A percentile compares a stretch with the other conserved stretches of the same genome.
Conservation (phyloP, 1,284 basidiomycete genomes). For the Ustilago cynodontis region DNA sequence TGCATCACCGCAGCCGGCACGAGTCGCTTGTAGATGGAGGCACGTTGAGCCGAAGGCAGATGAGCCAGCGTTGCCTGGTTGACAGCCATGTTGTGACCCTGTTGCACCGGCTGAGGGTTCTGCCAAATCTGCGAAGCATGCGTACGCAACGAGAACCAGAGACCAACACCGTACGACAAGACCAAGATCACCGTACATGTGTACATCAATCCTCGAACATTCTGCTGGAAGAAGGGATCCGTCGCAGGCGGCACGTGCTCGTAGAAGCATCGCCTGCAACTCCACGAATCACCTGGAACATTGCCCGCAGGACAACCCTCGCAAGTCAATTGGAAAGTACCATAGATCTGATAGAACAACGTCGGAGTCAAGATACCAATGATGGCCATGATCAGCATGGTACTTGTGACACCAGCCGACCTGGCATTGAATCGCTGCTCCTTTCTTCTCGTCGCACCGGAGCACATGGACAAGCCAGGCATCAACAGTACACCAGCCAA, state of each 20-base stretch:
- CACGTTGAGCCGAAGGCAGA: slow-evolving; percentile 73
- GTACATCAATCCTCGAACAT: slow-evolving; percentile 93
- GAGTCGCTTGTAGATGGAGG: slow-evolving; percentile 81
- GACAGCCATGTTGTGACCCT: slow-evolving; percentile 49
- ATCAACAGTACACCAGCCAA: slow-evolving; percentile 97
- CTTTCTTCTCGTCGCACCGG: slow-evolving; percentile 89
- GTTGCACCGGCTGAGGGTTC: slow-evolving; percentile 74
- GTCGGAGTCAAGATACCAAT: slow-evolving; percentile 96
- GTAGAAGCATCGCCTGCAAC: slow-evolving; percentile 92
- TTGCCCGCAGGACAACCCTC: slow-evolving; percentile 80
- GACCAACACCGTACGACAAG: slow-evolving; percentile 92
- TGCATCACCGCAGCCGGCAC: slow-evolving; percentile 66
- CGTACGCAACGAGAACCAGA: slow-evolving; percentile 98
- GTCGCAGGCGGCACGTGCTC: slow-evolving; percentile 90
- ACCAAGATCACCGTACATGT: slow-evolving; percentile 89
- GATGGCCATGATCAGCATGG: slow-evolving; percentile 99
- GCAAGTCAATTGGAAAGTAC: slow-evolving; percentile 95
- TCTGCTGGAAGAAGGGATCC: slow-evolving; percentile 96
- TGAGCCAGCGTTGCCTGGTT: slow-evolving; percentile 49
- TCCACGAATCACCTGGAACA: slow-evolving; percentile 74
- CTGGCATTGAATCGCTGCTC: slow-evolving; percentile 99
- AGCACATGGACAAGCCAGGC: slow-evolving; percentile 97
- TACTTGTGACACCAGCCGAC: slow-evolving; percentile 96
- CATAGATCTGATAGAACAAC: slow-evolving; percentile 98
- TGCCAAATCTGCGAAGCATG: slow-evolving; percentile 99